phyloP scores from a whole-genome alignment of 768 basidiomycete species.

The Lentinula boryana region DNA sequence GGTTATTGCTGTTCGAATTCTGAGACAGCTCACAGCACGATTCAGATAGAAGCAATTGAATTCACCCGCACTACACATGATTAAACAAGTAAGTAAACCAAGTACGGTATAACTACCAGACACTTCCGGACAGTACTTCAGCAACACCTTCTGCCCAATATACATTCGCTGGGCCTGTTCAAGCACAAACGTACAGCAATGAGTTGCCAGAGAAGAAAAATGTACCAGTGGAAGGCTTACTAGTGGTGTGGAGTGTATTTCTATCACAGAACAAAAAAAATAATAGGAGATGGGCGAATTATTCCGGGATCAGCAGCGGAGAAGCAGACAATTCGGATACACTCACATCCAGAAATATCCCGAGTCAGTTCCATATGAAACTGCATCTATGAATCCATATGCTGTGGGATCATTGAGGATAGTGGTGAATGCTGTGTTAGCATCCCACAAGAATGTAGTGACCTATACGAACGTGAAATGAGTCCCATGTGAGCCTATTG shows the following conservation, averaged over 20 bases:
- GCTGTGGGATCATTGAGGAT: slow-evolving; percentile 41
- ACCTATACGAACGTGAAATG: slow-evolving; percentile 24
- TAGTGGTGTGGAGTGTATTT: slow-evolving; percentile 49
- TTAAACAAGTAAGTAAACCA: too few species aligned
- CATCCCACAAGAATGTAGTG: slow-evolving; percentile 44
- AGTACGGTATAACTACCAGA: neutral
- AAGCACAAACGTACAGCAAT: neutral
- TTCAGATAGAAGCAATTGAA: too few species aligned
- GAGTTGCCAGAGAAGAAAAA: neutral
- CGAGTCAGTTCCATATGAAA: slow-evolving; percentile 33
- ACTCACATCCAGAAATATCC: slow-evolving; percentile 52
- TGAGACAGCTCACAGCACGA: too few species aligned
- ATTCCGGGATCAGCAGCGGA: neutral
- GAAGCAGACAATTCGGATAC: neutral
- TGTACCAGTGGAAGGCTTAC: slow-evolving; percentile 23
- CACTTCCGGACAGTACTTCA: slow-evolving; percentile 16
- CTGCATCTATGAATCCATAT: slow-evolving; percentile 54
- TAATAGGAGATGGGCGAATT: neutral
- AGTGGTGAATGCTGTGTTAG: slow-evolving; percentile 40
- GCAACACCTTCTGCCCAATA: slow-evolving; percentile 27
- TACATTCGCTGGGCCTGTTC: slow-evolving; percentile 33
- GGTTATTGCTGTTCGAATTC: too few species aligned
- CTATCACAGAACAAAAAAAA: slow-evolving; percentile 19
- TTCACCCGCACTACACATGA: too few species aligned
- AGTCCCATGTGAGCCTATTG: neutral